Base-by-base conservation (phyloP, 805 yeast genomes). In the Starmerella asiatica region DNA sequence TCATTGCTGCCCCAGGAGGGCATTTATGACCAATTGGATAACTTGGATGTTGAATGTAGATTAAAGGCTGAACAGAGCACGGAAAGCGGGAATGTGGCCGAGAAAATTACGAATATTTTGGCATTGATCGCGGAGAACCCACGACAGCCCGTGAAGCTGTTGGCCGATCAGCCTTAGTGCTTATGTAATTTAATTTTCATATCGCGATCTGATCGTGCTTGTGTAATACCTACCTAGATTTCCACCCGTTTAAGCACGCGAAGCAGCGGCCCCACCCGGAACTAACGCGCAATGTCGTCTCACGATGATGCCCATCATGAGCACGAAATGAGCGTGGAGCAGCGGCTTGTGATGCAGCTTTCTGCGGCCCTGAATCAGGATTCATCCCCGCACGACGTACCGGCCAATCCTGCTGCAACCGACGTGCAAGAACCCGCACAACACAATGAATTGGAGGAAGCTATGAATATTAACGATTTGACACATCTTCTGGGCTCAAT, bases 321-420 rank as follows among this genome's bases (percentile, higher is more conserved):
- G 32, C 26, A 46, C 12, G 48, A 43, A 5, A 19, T 38, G 43
- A 38, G 39, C 18, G 38, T 48, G 21, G 51, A 48, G 40, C 51
- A 48, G 44, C 39, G 50, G 26, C 48, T 48, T 18, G 52, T 40
- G 11, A 27, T 36, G 43, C 50, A 46, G 41, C 43, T 48, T n/a
- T 37, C 48, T 14, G 48, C 44, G 17, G 50, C 52, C 6, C 38
- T 48, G 36, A 24, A 32, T 28, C 52, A 47, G 16, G 51, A 48
- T 5, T n/a, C n/a, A n/a, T n/a, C n/a, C n/a, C n/a, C n/a, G n/a
- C n/a, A n/a, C n/a, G n/a, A n/a, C n/a, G n/a, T n/a, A n/a, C n/a
- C n/a, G n/a, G n/a, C n/a, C n/a, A n/a, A n/a, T n/a, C n/a, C n/a
- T n/a, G n/a, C n/a, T n/a, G n/a, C n/a, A n/a, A n/a, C n/a, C n/a